Evolutionary conservation across 306 rosid species (phyloP).

Genomic region (Castanospermum australe): DNA sequence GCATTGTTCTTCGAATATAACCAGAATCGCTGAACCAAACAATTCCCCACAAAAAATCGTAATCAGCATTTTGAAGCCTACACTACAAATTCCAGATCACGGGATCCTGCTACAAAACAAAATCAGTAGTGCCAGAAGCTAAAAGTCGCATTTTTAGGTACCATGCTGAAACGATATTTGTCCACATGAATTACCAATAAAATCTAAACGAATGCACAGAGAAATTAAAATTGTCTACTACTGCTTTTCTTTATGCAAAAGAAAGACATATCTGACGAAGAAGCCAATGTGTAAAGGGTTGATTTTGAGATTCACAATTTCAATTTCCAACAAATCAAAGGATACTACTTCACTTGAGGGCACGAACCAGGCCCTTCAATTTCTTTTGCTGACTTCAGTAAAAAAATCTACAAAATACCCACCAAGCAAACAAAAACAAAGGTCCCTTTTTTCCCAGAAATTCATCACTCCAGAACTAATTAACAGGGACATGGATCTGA

Average conservation of each 20-base stretch:
- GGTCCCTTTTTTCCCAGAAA: background rate
- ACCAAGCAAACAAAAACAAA: background rate
- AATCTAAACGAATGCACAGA: background rate
- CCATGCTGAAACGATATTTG: background rate
- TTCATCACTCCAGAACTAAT: background rate
- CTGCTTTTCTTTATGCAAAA: background rate
- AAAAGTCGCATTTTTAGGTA: background rate
- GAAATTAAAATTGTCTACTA: background rate
- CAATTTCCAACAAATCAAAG: conserved; percentile 7
- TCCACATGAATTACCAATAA: background rate
- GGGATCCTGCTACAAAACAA: background rate
- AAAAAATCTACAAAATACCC: background rate
- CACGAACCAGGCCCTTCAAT: background rate
- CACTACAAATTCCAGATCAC: background rate
- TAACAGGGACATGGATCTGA: conserved; percentile 13
- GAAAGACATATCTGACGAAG: background rate
- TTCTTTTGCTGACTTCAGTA: background rate
- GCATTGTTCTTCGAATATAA: background rate
- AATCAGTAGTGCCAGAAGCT: background rate
- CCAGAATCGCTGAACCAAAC: background rate
- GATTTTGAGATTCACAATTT: background rate
- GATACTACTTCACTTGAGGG: background rate
- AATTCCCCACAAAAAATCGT: background rate
- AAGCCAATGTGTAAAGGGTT: background rate
- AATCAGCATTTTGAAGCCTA: background rate